Evolutionary conservation across 106 monocot species (phyloP).

Genomic region (Acorus calamus): DNA sequence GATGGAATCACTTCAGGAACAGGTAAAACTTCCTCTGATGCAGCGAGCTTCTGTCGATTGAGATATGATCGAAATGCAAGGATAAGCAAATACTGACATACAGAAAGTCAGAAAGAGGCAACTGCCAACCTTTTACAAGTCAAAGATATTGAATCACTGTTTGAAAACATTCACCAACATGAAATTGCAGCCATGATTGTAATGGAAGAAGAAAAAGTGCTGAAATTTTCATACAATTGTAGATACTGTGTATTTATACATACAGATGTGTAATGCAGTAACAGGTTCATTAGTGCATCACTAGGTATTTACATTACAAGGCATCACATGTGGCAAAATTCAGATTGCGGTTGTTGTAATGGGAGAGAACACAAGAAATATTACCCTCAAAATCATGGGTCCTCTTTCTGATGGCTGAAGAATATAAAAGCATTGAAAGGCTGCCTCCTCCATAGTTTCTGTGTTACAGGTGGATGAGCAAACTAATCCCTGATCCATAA

Average conservation of each 20-base stretch:
- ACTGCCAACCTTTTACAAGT: too few relatives aligned
- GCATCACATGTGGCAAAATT: too few relatives aligned
- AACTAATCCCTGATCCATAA: constrained; percentile 64
- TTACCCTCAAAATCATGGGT: constrained; percentile 75
- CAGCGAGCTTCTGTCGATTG: constrained; percentile 59
- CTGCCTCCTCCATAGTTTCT: constrained; percentile 49
- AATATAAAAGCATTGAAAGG: constrained; percentile 64
- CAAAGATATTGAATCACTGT: too few relatives aligned
- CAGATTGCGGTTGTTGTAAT: too few relatives aligned
- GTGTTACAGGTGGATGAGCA: constrained; percentile 72
- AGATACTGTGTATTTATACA: too few relatives aligned
- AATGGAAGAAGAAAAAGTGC: background rate
- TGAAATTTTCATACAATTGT: background rate
- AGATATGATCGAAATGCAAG: background rate
- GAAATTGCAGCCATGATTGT: too few relatives aligned
- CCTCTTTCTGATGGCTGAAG: constrained; percentile 69
- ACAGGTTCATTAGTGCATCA: too few relatives aligned
- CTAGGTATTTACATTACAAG: too few relatives aligned
- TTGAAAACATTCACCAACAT: too few relatives aligned
- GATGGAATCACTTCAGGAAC: constrained; percentile 23
- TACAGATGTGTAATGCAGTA: too few relatives aligned
- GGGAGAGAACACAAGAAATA: background rate
- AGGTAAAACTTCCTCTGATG: constrained; percentile 70
- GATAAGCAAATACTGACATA: background rate
- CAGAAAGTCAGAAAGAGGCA: too few relatives aligned